A percentile compares a stretch with the other conserved stretches of the same genome.
These are phyloP conservation scores for Chlamydomonas sp. DNA, from an alignment of 139 green algal species.

Conservation along the genomic window DNA sequence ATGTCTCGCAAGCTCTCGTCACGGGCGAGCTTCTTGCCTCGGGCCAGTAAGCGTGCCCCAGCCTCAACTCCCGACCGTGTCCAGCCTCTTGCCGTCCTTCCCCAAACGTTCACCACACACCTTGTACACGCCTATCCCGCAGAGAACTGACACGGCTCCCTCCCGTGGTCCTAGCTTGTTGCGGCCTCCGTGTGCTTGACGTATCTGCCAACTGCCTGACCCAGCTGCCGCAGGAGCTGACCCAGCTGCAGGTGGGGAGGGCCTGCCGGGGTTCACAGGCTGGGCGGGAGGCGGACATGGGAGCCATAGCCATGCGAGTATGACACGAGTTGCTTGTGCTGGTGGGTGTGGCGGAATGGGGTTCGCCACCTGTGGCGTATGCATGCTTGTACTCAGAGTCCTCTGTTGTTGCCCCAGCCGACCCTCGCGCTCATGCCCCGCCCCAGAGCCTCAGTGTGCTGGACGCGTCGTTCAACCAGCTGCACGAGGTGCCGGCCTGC, in stretches of 20 bases:
- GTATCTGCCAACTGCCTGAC: slow-evolving; percentile 5
- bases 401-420: no score
- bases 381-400: background rate
- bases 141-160: slow-evolving; percentile 16
- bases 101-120: no score
- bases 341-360: background rate
- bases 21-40: no score
- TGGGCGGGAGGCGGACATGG: no score
- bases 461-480: slow-evolving; percentile 30
- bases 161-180: background rate
- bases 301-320: no score
- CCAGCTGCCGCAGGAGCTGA: background rate
- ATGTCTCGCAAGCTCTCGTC: no score
- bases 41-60: no score
- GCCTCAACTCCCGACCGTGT: no score
- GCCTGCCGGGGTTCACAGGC: background rate
- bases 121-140: background rate
- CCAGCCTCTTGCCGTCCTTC: no score
- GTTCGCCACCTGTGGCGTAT: background rate
- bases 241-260: background rate
- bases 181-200: slow-evolving; percentile 2
- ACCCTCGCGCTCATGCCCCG: background rate
- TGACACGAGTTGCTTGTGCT: no score
- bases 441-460: background rate
- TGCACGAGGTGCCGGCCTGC: slow-evolving; percentile 6